Percentiles rank a stretch among this genome's conserved stretches.
These are phyloP conservation scores for Gossypium raimondii DNA, from an alignment of 345 rosid species.

Conservation along the genomic window DNA sequence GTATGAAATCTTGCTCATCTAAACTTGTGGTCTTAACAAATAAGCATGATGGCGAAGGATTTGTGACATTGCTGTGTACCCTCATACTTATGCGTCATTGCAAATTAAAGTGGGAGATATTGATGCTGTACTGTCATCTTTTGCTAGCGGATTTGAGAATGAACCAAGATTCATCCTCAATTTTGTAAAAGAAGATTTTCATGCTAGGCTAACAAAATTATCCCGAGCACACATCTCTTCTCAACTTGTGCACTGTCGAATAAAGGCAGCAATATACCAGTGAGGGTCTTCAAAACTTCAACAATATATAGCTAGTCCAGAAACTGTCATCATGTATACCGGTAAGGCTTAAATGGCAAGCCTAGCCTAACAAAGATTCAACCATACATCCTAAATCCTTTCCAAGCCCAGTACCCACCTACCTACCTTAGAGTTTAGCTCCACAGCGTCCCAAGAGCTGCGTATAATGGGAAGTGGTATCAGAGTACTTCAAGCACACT, in stretches of 20 bases:
- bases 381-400: conserved; percentile 58
- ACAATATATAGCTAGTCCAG: too few species aligned
- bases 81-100: background rate
- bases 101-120: background rate
- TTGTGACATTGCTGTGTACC: background rate
- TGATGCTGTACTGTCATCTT: background rate
- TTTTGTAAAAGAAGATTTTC: background rate
- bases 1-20: background rate
- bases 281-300: too few species aligned
- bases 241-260: too few species aligned
- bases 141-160: background rate
- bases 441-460: conserved; percentile 32
- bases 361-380: conserved; percentile 55
- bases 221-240: background rate
- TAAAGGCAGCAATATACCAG: too few species aligned
- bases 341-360: conserved; percentile 13
- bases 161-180: too few species aligned
- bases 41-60: background rate
- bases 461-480: too few species aligned
- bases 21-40: conserved; percentile 2
- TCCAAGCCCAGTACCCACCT: conserved; percentile 29
- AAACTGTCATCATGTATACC: background rate
- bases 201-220: background rate
- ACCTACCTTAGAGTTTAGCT: conserved; percentile 46
- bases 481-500: too few species aligned